Conservation (phyloP, 495 filamentous ascomycete genomes). For the Trichoderma reesei region DNA sequence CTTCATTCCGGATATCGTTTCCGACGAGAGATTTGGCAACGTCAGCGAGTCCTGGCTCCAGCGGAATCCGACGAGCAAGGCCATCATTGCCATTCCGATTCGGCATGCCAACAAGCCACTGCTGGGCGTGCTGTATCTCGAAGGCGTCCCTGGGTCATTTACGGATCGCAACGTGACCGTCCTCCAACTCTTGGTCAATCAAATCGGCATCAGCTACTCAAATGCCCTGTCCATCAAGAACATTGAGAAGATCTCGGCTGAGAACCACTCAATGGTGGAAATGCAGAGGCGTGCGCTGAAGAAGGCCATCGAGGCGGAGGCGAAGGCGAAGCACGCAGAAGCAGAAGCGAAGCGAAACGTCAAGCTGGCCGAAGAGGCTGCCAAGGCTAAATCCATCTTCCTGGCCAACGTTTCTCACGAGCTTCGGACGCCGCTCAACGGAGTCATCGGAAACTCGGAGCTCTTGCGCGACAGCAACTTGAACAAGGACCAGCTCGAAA, state of each 20-base stretch:
- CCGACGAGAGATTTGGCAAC: slow-evolving; percentile 80
- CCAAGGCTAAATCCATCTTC: slow-evolving; percentile 85
- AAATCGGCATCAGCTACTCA: slow-evolving; percentile 79
- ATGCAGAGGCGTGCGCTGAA: slow-evolving; percentile 73
- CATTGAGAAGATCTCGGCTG: slow-evolving; percentile 66
- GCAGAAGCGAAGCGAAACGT: slow-evolving; percentile 78
- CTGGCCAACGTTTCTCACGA: slow-evolving; percentile 88
- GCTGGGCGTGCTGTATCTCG: slow-evolving; percentile 75
- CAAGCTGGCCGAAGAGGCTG: slow-evolving; percentile 82
- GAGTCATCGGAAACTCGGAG: slow-evolving; percentile 85
- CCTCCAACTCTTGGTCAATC: slow-evolving; percentile 75
- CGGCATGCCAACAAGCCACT: slow-evolving; percentile 58
- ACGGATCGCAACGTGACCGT: slow-evolving; percentile 83
- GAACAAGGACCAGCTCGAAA: slow-evolving; percentile 74
- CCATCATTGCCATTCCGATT: slow-evolving; percentile 79
- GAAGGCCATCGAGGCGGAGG: slow-evolving; percentile 69
- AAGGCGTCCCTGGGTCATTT: slow-evolving; percentile 76
- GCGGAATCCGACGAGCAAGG: slow-evolving; percentile 59
- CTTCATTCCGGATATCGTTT: slow-evolving; percentile 71
- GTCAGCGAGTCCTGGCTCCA: slow-evolving; percentile 61
- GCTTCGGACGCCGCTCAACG: slow-evolving; percentile 76
- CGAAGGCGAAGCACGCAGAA: slow-evolving; percentile 74
- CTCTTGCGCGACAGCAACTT: slow-evolving; percentile 69
- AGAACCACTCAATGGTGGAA: slow-evolving; percentile 80
- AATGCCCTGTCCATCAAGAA: slow-evolving; percentile 79